Conservation (phyloP, 2,329 filamentous ascomycete species). For the Sarocladium strictum region DNA sequence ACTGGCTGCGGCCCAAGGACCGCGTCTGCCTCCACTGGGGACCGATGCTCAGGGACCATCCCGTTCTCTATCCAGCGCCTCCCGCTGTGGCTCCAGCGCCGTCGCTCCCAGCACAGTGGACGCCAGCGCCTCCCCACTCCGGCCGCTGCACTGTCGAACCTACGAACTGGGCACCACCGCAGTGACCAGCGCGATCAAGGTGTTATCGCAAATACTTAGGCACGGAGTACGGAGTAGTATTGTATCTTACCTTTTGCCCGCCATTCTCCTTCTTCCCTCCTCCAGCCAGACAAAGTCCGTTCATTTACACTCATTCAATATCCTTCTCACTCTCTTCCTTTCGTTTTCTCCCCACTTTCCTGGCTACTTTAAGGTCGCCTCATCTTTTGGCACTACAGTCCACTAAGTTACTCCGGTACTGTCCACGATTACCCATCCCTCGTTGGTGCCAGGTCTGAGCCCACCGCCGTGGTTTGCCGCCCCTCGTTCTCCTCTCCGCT, state of each 20-base stretch:
- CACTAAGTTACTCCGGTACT: too few relatives aligned
- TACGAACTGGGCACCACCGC: neutral
- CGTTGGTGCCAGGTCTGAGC: neutral
- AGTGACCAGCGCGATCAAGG: neutral
- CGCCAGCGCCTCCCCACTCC: neutral
- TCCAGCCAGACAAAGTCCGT: too few relatives aligned
- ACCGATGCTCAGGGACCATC: neutral
- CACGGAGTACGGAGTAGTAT: too few relatives aligned
- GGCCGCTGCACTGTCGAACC: neutral
- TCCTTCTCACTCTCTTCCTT: neutral
- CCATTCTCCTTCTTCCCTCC: neutral
- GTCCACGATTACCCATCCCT: neutral
- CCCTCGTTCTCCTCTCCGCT: constrained; percentile 1
- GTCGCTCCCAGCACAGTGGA: neutral
- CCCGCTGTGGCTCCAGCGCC: neutral
- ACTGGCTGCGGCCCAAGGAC: neutral
- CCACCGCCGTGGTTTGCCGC: constrained; percentile 4
- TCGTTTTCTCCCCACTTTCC: neutral
- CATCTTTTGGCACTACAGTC: too few relatives aligned
- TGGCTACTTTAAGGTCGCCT: too few relatives aligned
- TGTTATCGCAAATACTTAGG: too few relatives aligned
- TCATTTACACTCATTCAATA: too few relatives aligned
- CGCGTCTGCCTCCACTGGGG: neutral
- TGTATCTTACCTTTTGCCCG: too few relatives aligned
- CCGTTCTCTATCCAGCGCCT: neutral